These are phyloP conservation scores for Diaporthe amygdali DNA, from an alignment of 2,329 filamentous ascomycete genomes.

Conservation along the genomic window DNA sequence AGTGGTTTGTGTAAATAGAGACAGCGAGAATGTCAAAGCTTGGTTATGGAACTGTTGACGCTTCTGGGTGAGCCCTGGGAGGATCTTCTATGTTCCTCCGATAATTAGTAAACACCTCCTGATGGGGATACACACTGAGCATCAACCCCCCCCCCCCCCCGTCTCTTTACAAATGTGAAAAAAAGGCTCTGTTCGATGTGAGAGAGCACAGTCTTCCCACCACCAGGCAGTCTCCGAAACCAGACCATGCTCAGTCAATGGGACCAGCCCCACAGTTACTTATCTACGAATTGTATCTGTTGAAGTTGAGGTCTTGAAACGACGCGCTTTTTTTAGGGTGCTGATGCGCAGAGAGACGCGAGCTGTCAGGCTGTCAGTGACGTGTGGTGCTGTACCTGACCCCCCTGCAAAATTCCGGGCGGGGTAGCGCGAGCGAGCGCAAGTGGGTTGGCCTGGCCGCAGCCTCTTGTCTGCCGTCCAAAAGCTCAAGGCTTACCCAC, in stretches of 20 bases:
- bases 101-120: constrained; percentile 2
- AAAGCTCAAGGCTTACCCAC: constrained; percentile 11
- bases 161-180: background rate
- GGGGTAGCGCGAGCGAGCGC: constrained; percentile 12
- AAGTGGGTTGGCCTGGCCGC: constrained; percentile 7
- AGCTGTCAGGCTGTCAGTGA: constrained; percentile 18
- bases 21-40: background rate
- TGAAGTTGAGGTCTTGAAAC: background rate
- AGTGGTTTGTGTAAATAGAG: constrained; percentile 6
- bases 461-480: constrained; percentile 9
- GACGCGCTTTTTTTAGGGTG: constrained; percentile 19
- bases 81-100: background rate
- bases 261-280: background rate
- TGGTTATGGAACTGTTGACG: background rate
- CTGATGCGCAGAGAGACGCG: constrained; percentile 22
- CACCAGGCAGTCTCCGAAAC: background rate
- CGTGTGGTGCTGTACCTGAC: constrained; percentile 16
- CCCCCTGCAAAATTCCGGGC: constrained; percentile 19
- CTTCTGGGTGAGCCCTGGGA: background rate
- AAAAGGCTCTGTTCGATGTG: background rate
- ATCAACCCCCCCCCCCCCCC: too few relatives aligned
- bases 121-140: background rate
- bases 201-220: background rate
- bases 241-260: background rate
- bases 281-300: background rate